Base-by-base conservation (phyloP, 2,329 filamentous ascomycete species). In the Aspergillus brasiliensis region DNA sequence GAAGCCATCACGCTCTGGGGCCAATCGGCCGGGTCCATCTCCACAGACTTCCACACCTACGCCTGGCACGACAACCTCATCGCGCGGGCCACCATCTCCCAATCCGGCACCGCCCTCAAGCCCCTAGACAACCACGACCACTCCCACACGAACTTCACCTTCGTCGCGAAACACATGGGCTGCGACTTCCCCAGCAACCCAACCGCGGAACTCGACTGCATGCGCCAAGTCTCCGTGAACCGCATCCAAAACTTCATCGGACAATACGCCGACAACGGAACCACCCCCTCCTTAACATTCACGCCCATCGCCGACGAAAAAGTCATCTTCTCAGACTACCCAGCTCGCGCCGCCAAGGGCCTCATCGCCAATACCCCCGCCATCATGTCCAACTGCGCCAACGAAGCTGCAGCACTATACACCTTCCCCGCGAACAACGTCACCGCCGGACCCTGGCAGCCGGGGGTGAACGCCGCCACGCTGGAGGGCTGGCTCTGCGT, bases 21-120 rank as follows among this genome's bases (percentile, higher is more conserved):
- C 31, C 51, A 52, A 27, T 52, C 51, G 3, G 51, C 51, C 34
- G 51, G 51, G 3, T 37, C 51, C 2, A 52, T 52, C 13, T 38
- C 31, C 51, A 38, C 38, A 13, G 51, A 52, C 51, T 52, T 38
- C 21, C 51, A 52, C 51, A 52, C 51, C 51, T 52, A 52, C 34
- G 51, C 51, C 19, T 52, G 34, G 31, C n/a, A 23, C 13, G 49
- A 52, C 17, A 8, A 52, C 19, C 51, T 52, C 13, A 37, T 52
- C 7, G 51, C 51, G 1, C 51, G 51, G n/a, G 51, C 51, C 7
- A 52, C 51, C 5, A 37, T 52, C 21, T 52, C 51, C 3, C 51
- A 52, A 15, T 52, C 51, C 34, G 51, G 51, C 8, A 52, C 51
- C 1, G 51, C 51, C 19, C 15, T 52, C 4, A 52, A 52, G 0